Evolutionary conservation across 2,329 filamentous ascomycete genomes (phyloP).

Genomic region (Fusarium clavum): DNA sequence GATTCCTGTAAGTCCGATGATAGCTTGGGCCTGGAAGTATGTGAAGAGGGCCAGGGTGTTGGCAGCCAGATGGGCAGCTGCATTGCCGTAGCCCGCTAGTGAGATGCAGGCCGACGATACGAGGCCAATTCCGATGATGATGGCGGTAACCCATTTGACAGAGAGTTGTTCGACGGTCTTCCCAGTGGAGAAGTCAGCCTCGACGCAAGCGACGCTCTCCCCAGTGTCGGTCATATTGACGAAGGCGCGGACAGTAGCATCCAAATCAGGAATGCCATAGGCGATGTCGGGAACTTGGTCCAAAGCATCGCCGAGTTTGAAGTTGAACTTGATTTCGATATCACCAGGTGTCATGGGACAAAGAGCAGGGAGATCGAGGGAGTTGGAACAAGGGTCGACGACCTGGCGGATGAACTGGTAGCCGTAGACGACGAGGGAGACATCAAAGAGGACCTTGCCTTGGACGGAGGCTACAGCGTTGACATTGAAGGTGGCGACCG

Average conservation of each 20-base stretch:
- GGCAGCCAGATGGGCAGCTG: constrained; percentile 91
- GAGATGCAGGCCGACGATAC: constrained; percentile 88
- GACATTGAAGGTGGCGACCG: constrained; percentile 77
- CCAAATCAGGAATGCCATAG: constrained; percentile 90
- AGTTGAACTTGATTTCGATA: constrained; percentile 77
- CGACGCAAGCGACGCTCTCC: constrained; percentile 82
- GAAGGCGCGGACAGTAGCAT: constrained; percentile 83
- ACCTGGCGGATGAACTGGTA: constrained; percentile 74
- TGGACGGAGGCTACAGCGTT: constrained; percentile 83
- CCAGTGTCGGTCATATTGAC: constrained; percentile 76
- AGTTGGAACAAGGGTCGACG: constrained; percentile 79
- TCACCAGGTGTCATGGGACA: constrained; percentile 91
- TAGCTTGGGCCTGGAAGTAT: constrained; percentile 94
- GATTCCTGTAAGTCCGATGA: constrained; percentile 86
- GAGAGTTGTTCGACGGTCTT: constrained; percentile 90
- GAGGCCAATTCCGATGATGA: constrained; percentile 86
- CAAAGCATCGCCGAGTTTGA: constrained; percentile 70
- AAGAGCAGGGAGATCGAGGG: constrained; percentile 71
- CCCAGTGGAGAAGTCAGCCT: constrained; percentile 87
- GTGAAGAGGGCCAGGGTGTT: constrained; percentile 91
- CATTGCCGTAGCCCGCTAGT: constrained; percentile 90
- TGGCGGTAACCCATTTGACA: constrained; percentile 89
- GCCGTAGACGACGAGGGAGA: constrained; percentile 85
- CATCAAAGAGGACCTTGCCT: constrained; percentile 81
- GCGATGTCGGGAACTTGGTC: constrained; percentile 81